Percentiles rank a stretch among this genome's conserved stretches.
phyloP scores from a whole-genome alignment of 176 grass and related monocot species.

The Oryza coarctata region DNA sequence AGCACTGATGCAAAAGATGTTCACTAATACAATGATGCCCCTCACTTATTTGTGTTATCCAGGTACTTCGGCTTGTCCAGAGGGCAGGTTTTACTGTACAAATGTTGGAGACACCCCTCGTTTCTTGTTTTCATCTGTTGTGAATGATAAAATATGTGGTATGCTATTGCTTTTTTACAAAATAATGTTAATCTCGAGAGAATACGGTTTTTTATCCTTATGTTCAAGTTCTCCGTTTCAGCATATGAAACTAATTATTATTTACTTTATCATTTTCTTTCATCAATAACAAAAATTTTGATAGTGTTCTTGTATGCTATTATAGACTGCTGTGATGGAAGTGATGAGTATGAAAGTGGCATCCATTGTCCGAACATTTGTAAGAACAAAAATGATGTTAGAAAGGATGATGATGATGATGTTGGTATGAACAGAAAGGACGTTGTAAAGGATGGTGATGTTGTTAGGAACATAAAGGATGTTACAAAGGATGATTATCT shows the following conservation, averaged over 20 bases:
- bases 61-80: constrained; percentile 95
- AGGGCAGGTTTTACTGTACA: constrained; percentile 87
- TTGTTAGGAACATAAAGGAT: constrained; percentile 15
- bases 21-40: neutral
- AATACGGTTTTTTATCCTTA: neutral
- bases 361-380: constrained; percentile 79
- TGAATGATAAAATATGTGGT: constrained; percentile 96
- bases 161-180: constrained; percentile 34
- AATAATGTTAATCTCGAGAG: neutral
- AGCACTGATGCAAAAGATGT: neutral
- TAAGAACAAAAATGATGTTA: constrained; percentile 37
- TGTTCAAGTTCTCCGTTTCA: neutral
- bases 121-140: constrained; percentile 81
- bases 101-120: constrained; percentile 70
- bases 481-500: constrained; percentile 3
- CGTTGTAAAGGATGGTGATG: neutral
- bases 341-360: constrained; percentile 80
- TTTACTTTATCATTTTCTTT: constrained; percentile 7
- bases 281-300: constrained; percentile 16
- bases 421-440: neutral
- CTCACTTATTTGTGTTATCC: constrained; percentile 10
- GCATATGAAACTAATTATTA: neutral
- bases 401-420: constrained; percentile 22
- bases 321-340: constrained; percentile 97
- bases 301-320: neutral